Percentiles rank a stretch among this genome's conserved stretches.
Evolutionary conservation across 2,329 filamentous ascomycete species (phyloP).

Genomic region (Paraphaeosphaeria sporulosa): DNA sequence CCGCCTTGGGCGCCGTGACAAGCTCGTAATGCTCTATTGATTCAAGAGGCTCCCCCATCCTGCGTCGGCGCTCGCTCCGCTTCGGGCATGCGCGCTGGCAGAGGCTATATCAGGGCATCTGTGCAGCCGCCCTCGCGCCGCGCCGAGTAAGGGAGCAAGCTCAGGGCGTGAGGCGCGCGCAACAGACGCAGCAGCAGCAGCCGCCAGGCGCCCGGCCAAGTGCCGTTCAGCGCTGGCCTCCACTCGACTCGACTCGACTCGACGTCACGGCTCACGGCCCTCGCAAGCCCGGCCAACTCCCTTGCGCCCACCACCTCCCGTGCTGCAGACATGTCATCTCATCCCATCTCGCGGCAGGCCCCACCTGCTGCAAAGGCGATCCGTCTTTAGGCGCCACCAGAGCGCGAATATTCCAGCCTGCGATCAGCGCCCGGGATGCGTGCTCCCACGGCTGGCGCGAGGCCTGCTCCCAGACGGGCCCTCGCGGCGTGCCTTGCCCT

Average conservation of each 20-base stretch:
- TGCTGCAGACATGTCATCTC: slow-evolving; percentile 16
- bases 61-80: slow-evolving; percentile 43
- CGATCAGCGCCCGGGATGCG: slow-evolving; percentile 42
- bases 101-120: slow-evolving; percentile 36
- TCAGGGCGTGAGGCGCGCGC: slow-evolving; percentile 28
- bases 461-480: slow-evolving; percentile 24
- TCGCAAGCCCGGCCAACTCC: slow-evolving; percentile 6
- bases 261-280: slow-evolving; percentile 18
- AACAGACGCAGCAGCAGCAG: neutral
- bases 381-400: slow-evolving; percentile 28
- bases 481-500: slow-evolving; percentile 19
- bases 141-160: slow-evolving; percentile 30
- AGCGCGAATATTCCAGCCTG: slow-evolving; percentile 22
- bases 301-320: slow-evolving; percentile 27
- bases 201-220: slow-evolving; percentile 13
- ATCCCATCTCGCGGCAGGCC: slow-evolving; percentile 10
- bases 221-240: slow-evolving; percentile 16
- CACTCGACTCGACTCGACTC: slow-evolving; percentile 14
- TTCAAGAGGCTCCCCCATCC: slow-evolving; percentile 43
- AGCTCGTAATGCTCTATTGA: slow-evolving; percentile 25
- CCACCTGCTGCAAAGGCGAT: slow-evolving; percentile 43
- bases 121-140: slow-evolving; percentile 31
- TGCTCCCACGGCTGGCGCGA: slow-evolving; percentile 31
- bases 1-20: slow-evolving; percentile 25
- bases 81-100: slow-evolving; percentile 35